Base-by-base conservation (phyloP, 768 basidiomycete species). In the Collybia sp. region DNA sequence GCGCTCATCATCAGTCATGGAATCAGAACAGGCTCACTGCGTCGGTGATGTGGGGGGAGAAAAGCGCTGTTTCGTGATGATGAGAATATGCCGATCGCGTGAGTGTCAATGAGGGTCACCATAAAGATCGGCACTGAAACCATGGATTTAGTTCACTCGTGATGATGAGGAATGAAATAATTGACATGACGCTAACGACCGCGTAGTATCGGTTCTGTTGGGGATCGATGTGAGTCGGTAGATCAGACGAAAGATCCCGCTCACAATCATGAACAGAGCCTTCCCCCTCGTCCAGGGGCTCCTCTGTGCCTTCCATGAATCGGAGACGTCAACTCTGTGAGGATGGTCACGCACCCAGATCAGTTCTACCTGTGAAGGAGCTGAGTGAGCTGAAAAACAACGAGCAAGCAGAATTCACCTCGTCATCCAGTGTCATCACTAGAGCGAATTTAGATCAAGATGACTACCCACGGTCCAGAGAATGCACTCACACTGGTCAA, bases 181-280 rank as follows among this genome's bases (percentile, higher is more conserved):
- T 77, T 55, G 56, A 83, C 80, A 77, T 50, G 32, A 75, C 75
- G 25, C 69, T 71, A 56, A 64, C 54, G 48, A 81, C 54, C 11
- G 71, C 65, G 59, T 78, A 81, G 56, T 82, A 83, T 12, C 81
- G 77, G 60, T 81, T 81, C 81, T 81, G 50, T 5, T 32, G 17
- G 4, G 43, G 31, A 2, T 16, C 42, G n/a, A 48, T 45, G 31
- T 18, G 18, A 18, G 35, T 25, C n/a, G 43, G 36, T 25, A 33
- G 17, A 41, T 15, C 13, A 35, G 9, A n/a, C 35, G 25, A 20
- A 35, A 18, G 40, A 17, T 3, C 35, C 40, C 41, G 37, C 72
- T 53, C 49, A 81, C 80, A 47, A 79, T 35, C 31, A 83, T 56
- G 59, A 83, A 83, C 46, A 83, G 53, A 19, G 54, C 46, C 53